Percentiles rank a stretch among this genome's conserved stretches.
These are phyloP conservation scores for Flaveria robusta DNA, from an alignment of 129 eudicot species.

Conservation along the genomic window DNA sequence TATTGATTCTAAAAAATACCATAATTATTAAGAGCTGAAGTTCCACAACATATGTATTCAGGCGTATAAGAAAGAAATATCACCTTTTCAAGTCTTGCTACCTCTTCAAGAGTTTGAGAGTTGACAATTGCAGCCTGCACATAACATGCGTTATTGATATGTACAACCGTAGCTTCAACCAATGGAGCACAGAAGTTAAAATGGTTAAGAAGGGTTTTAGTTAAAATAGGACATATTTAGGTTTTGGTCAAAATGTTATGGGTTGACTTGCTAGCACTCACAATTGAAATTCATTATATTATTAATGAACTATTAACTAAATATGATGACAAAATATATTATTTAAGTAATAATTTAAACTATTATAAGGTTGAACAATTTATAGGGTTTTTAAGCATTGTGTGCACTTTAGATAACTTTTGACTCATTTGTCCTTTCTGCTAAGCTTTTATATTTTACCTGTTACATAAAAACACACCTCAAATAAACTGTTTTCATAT, in stretches of 20 bases:
- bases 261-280: neutral
- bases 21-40: neutral
- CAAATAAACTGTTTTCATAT: neutral
- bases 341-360: neutral
- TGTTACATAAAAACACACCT: neutral
- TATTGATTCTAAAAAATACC: neutral
- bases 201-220: neutral
- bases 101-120: slow-evolving; percentile 98
- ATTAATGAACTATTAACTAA: neutral
- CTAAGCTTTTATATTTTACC: neutral
- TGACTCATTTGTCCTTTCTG: neutral
- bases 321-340: neutral
- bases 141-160: neutral
- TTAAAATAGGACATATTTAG: neutral
- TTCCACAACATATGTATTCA: neutral
- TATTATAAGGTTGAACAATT: neutral
- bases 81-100: slow-evolving; percentile 98
- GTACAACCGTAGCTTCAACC: neutral
- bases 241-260: neutral
- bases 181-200: slow-evolving; percentile 5
- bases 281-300: neutral
- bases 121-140: slow-evolving; percentile 97
- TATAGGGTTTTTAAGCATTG: neutral
- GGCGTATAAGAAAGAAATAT: slow-evolving; percentile 7
- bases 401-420: neutral